phyloP scores from a whole-genome alignment of 2,329 filamentous ascomycete species.

The Alternaria ventricosa region DNA sequence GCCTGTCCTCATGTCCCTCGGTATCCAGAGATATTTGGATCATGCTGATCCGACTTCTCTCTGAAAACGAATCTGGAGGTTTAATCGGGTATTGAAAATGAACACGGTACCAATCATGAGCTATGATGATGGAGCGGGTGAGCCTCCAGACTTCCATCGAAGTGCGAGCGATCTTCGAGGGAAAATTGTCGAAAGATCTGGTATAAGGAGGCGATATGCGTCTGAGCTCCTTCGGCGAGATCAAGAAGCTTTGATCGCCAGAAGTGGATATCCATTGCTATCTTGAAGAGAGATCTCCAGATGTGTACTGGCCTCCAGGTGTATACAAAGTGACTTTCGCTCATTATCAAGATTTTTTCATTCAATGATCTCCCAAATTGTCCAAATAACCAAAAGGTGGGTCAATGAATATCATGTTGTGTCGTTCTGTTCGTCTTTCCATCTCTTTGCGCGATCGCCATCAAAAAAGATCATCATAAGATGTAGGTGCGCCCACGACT shows the following conservation, averaged over 20 bases:
- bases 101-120: neutral
- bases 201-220: neutral
- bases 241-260: neutral
- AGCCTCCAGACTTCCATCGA: neutral
- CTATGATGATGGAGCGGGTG: neutral
- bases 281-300: neutral
- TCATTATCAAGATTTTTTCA: neutral
- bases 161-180: neutral
- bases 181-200: neutral
- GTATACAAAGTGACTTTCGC: neutral
- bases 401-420: no score
- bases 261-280: neutral
- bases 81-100: no score
- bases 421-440: neutral
- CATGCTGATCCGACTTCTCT: neutral
- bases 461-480: neutral
- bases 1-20: neutral
- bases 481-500: accelerated
- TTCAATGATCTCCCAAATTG: no score
- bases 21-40: neutral
- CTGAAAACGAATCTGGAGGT: neutral
- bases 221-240: neutral
- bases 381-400: no score
- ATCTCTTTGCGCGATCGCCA: neutral
- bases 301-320: neutral